These are phyloP conservation scores for Prunella vulgaris DNA, from an alignment of 257 asterid species.

Conservation along the genomic window DNA sequence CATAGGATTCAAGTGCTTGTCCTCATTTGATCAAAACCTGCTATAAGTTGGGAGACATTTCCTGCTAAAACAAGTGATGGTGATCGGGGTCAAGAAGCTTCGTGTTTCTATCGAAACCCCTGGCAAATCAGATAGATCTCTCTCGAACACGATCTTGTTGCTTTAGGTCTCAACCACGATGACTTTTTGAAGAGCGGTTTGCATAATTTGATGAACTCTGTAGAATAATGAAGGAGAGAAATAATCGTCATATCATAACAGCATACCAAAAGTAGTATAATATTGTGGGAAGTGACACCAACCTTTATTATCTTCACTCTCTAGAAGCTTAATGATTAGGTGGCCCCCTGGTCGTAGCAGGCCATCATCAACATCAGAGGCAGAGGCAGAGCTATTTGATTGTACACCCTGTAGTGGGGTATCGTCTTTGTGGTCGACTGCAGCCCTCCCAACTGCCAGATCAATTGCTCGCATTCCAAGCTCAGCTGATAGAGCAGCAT, in stretches of 20 bases:
- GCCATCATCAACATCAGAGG: slow-evolving; percentile 26
- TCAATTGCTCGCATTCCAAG: slow-evolving; percentile 74
- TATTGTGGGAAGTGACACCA: background rate
- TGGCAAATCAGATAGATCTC: slow-evolving; percentile 87
- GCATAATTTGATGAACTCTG: slow-evolving; percentile 67
- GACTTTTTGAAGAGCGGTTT: slow-evolving; percentile 67
- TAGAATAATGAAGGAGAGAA: background rate
- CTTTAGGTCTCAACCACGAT: slow-evolving; percentile 85
- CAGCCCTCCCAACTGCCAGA: slow-evolving; percentile 63
- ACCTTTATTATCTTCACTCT: slow-evolving; percentile 88
- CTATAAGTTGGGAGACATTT: too few species aligned
- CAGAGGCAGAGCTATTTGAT: slow-evolving; percentile 16
- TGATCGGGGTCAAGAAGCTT: background rate
- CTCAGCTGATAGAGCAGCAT: slow-evolving; percentile 76
- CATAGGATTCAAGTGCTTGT: background rate
- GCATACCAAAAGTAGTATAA: background rate
- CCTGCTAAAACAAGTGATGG: background rate
- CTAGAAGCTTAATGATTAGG: slow-evolving; percentile 74
- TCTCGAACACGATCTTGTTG: slow-evolving; percentile 74
- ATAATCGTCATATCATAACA: background rate
- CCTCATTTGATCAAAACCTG: background rate
- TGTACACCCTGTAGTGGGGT: slow-evolving; percentile 14
- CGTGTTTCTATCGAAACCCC: slow-evolving; percentile 29
- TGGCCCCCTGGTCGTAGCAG: slow-evolving; percentile 63
- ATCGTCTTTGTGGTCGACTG: slow-evolving; percentile 20